Percentiles rank a stretch among this genome's conserved stretches.
phyloP scores from a whole-genome alignment of 345 rosid species.

The Tarenaya hassleriana region DNA sequence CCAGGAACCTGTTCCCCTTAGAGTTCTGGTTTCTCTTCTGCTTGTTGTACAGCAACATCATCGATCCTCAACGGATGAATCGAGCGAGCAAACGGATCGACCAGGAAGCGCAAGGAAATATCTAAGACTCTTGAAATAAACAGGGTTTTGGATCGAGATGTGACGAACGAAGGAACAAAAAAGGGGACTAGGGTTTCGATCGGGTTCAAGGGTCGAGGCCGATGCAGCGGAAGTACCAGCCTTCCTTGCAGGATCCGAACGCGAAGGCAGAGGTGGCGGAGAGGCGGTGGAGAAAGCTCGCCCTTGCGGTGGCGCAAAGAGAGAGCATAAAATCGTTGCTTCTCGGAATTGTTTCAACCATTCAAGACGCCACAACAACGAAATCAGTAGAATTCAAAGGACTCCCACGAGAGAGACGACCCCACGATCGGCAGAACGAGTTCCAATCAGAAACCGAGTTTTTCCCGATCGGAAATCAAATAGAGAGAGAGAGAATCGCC shows the following conservation, averaged over 20 bases:
- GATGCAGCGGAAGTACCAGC: conserved; percentile 98
- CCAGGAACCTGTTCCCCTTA: conserved; percentile 63
- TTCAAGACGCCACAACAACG: conserved; percentile 42
- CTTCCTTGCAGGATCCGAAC: conserved; percentile 91
- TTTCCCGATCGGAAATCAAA: too few species aligned
- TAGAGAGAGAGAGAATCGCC: neutral
- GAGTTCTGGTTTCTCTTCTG: conserved; percentile 53
- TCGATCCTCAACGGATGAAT: neutral
- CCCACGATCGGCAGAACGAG: neutral
- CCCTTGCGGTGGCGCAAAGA: conserved; percentile 59
- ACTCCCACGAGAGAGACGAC: neutral
- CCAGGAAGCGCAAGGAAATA: neutral
- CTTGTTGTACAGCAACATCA: conserved; percentile 64
- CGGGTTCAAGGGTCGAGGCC: conserved; percentile 74
- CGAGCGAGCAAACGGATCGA: neutral
- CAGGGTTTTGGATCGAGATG: neutral
- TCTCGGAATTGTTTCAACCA: conserved; percentile 70
- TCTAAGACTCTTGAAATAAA: neutral
- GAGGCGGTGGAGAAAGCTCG: conserved; percentile 44
- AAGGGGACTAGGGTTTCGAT: neutral
- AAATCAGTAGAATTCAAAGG: neutral
- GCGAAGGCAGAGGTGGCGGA: conserved; percentile 50
- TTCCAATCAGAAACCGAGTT: neutral
- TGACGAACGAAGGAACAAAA: neutral
- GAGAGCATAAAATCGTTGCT: conserved; percentile 55